These are phyloP conservation scores for Tulasnella sp. DNA, from an alignment of 768 basidiomycete genomes.

Conservation along the genomic window DNA sequence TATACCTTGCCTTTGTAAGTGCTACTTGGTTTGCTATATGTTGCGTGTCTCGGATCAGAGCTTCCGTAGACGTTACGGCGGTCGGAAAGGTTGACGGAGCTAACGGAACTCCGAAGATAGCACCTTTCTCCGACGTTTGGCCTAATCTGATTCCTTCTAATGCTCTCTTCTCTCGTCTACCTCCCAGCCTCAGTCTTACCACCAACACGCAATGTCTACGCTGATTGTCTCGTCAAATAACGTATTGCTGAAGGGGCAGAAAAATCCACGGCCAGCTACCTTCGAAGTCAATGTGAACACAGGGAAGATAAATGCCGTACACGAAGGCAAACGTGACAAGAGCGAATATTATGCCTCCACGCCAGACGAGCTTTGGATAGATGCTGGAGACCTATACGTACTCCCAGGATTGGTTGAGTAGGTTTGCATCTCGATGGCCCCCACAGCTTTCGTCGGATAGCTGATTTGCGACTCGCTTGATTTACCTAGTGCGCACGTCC, in stretches of 20 bases:
- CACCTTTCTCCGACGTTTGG: neutral
- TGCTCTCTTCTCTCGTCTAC: neutral
- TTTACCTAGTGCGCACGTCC: conserved; percentile 70
- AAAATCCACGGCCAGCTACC: conserved; percentile 57
- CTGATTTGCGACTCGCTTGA: neutral
- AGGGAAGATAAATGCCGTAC: conserved; percentile 59
- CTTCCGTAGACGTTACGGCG: neutral
- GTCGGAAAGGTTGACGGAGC: neutral
- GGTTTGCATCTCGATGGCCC: conserved; percentile 32
- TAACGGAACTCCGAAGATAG: conserved; percentile 5
- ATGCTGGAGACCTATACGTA: conserved; percentile 55
- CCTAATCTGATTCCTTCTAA: neutral
- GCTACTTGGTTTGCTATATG: no score
- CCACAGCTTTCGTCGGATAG: neutral
- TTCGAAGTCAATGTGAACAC: conserved; percentile 53
- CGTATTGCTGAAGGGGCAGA: conserved; percentile 52
- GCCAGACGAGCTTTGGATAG: conserved; percentile 43
- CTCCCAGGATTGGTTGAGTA: conserved; percentile 82
- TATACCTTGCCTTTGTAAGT: no score
- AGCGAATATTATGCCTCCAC: conserved; percentile 36
- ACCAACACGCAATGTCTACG: neutral
- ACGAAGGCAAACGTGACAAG: conserved; percentile 35
- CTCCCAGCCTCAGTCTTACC: neutral
- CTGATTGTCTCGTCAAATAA: conserved; percentile 42
- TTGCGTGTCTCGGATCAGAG: neutral